Base-by-base conservation (phyloP, 2,329 filamentous ascomycete genomes). In the Aspergillus floridensis region DNA sequence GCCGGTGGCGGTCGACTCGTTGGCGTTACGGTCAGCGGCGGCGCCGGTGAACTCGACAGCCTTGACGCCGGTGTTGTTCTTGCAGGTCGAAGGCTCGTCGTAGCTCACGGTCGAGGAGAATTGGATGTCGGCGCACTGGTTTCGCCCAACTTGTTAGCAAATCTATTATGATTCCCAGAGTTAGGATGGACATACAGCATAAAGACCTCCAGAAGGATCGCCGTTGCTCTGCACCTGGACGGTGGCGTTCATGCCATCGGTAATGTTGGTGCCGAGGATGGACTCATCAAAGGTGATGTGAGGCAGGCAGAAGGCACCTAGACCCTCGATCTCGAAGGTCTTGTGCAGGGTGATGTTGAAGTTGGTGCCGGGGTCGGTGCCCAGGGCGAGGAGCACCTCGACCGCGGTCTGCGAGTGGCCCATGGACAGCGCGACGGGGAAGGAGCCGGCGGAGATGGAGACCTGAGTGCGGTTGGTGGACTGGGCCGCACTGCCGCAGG, bases 81-180 rank as follows among this genome's bases (percentile, higher is more conserved):
- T 77, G 81, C 88, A 91, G 59, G 81, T 74, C 46, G 77, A 75
- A 22, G 71, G 67, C 24, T 72, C 76, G 26, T 76, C 70, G 8
- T 77, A 72, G 19, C 80, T 77, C 4, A 84, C 79, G 11, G 77
- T 76, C 54, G 78, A 76, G 32, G 81, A 82, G 77, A 93, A 88
- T 26, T 84, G 87, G 65, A 92, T 84, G 67, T 93, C 89, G 69
- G 89, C 87, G 74, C 90, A 93, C 86, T 88, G 41, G 12, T 35
- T 35, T 16, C 12, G 22, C 32, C 11, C 38, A 1, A 6, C 7
- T n/a, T 19, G 38, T 44, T 44, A 44, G 38, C 16, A 7, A 44
- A n/a, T 16, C 38, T 19, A 7, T 16, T 3, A 5, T 19, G 6
- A 7, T 8, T 19, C 6, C 4, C 6, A 7, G 16, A 44, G 11